phyloP scores from a whole-genome alignment of 768 basidiomycete species.

The Panaeolus papilionaceus region DNA sequence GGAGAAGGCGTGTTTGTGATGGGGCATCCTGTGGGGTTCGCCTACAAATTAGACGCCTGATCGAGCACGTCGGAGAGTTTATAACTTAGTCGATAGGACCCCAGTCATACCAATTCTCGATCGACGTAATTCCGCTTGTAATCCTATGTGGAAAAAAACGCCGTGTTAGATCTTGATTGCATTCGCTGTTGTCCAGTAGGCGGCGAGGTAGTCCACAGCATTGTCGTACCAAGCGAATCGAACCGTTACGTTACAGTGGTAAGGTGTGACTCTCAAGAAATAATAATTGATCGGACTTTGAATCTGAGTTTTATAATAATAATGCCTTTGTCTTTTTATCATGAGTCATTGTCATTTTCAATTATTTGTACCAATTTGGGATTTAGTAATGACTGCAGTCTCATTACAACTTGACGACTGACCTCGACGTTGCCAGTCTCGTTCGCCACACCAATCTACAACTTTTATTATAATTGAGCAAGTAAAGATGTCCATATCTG shows the following conservation, averaged over 20 bases:
- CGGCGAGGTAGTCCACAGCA: no score
- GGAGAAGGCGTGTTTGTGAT: background rate
- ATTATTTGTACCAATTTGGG: background rate
- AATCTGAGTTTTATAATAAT: constrained; percentile 1
- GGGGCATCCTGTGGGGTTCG: background rate
- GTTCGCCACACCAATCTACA: constrained; percentile 1
- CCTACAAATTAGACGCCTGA: constrained; percentile 1
- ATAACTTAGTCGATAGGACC: background rate
- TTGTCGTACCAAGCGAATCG: no score
- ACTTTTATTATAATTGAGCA: background rate
- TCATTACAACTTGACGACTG: background rate
- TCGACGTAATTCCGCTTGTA: background rate
- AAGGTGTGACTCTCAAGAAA: background rate
- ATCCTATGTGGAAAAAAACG: no score
- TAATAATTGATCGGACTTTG: background rate
- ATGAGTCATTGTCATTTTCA: background rate
- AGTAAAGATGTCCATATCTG: constrained; percentile 36
- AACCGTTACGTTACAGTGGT: no score
- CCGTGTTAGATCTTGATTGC: no score
- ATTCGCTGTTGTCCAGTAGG: no score
- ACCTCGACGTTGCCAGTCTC: constrained; percentile 6
- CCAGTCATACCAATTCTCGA: background rate
- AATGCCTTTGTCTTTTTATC: no score
- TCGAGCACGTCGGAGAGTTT: background rate
- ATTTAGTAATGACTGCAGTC: background rate